Evolutionary conservation across 2,329 filamentous ascomycete species (phyloP), one percentile per base, ranked within the genome.

Genomic region (Fusarium vanettenii): DNA sequence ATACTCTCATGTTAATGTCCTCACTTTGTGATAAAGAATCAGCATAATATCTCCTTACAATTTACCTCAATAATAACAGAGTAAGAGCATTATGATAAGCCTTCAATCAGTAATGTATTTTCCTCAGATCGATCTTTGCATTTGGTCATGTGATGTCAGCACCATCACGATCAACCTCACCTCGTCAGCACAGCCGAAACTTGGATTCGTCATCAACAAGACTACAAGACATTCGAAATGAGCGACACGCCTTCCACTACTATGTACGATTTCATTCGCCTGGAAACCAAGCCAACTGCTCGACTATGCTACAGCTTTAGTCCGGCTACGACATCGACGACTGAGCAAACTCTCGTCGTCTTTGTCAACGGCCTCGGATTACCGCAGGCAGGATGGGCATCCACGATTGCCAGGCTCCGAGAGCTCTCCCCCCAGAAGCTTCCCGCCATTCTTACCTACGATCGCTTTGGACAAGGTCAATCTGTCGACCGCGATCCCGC

Each of bases 391-490:
- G 67, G 43, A 43, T 79, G 78, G 78, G 29, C 39, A 4, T 35
- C 29, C 1, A 50, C 73, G 0, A 77, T 79, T 11, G 18, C 56
- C 1, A 70, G 62, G 10, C 45, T 79, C 0, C 59, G 33, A 1
- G 57, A 72, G 1, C 20, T 66, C 0, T 66, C 37, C 0, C 41
- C 45, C 0, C 10, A 45, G 2, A 35, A 25, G 0, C 48, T 60
- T 14, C 86, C 86, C 2, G 81, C 82, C 16, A 78, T 90, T 20
- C 81, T 91, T 5, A 86, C 85, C 52, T 91, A 91, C 71, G 89
- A 91, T 79, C 88, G 89, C 48, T 90, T 86, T 73, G 89, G 89
- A 10, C 89, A 91, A 78, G 89, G 89, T 11, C 79, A 81, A 37
- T 77, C 76, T 22, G 82, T 80, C 62, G 80, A 85, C 81, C 74